A percentile compares a stretch with the other conserved stretches of the same genome.
Evolutionary conservation across 352 stramenopile genomes (phyloP).

Genomic region (Pilasporangium apinafurcum): DNA sequence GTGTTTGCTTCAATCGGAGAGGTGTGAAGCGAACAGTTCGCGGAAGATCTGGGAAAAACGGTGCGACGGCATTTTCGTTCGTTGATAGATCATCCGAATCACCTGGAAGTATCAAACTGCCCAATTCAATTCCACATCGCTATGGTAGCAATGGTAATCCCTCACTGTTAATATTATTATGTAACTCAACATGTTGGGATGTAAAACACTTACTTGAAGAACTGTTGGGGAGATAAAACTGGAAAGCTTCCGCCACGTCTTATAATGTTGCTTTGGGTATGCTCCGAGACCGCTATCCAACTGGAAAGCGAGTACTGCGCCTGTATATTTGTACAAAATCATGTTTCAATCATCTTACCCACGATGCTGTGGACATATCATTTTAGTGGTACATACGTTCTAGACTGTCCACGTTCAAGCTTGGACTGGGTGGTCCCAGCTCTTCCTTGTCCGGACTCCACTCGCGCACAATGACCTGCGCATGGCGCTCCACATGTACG

Average conservation of each 20-base stretch:
- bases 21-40: conserved; percentile 68
- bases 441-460: conserved; percentile 79
- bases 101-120: conserved; percentile 57
- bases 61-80: conserved; percentile 23
- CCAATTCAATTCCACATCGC: conserved; percentile 62
- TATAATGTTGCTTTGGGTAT: conserved; percentile 76
- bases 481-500: conserved; percentile 43
- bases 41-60: conserved; percentile 69
- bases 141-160: no score
- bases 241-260: conserved; percentile 64
- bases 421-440: conserved; percentile 38
- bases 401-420: conserved; percentile 63
- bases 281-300: conserved; percentile 69
- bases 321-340: conserved; percentile 12
- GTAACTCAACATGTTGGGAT: background rate
- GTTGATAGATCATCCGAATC: conserved; percentile 40
- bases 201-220: conserved; percentile 33
- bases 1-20: conserved; percentile 20
- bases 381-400: conserved; percentile 32
- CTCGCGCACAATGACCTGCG: conserved; percentile 66
- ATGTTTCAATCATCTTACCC: background rate
- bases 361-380: background rate
- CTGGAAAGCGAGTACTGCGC: conserved; percentile 68
- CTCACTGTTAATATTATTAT: no score
- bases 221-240: conserved; percentile 57